A percentile compares a stretch with the other conserved stretches of the same genome.
These are phyloP conservation scores for Emergomyces orientalis DNA, from an alignment of 2,329 filamentous ascomycete species.

Conservation along the genomic window DNA sequence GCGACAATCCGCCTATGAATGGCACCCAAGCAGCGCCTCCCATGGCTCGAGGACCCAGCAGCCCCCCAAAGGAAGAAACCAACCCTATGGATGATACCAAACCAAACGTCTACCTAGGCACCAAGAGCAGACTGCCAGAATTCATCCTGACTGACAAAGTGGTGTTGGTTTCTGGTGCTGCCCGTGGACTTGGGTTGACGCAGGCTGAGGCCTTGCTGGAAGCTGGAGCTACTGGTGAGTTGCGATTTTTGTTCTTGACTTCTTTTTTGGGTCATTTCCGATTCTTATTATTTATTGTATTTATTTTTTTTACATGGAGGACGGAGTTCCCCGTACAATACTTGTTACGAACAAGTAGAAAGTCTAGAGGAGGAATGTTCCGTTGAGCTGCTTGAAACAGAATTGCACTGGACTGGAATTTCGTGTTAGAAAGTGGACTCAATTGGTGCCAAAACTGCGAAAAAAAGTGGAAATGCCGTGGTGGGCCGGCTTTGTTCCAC, in stretches of 20 bases:
- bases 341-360: neutral
- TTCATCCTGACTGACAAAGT: slow-evolving; percentile 66
- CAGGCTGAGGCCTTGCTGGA: slow-evolving; percentile 65
- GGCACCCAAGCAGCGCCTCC: slow-evolving; percentile 2
- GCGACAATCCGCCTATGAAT: neutral
- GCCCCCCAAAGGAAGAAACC: slow-evolving; percentile 22
- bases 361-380: neutral
- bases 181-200: slow-evolving; percentile 61
- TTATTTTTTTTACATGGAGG: neutral
- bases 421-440: neutral
- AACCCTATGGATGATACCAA: slow-evolving; percentile 12
- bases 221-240: slow-evolving; percentile 54
- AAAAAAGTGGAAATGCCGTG: slow-evolving; percentile 2
- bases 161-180: slow-evolving; percentile 62
- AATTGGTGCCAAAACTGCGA: neutral
- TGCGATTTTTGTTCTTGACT: slow-evolving; percentile 1
- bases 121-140: slow-evolving; percentile 49
- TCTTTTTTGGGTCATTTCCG: neutral
- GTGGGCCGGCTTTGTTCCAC: neutral
- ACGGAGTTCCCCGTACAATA: neutral
- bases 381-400: neutral
- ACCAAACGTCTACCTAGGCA: slow-evolving; percentile 17
- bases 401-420: neutral
- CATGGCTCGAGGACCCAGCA: slow-evolving; percentile 14
- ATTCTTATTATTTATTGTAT: neutral